phyloP scores from a whole-genome alignment of 441 rosid genomes.

The Gossypium schwendimanii region DNA sequence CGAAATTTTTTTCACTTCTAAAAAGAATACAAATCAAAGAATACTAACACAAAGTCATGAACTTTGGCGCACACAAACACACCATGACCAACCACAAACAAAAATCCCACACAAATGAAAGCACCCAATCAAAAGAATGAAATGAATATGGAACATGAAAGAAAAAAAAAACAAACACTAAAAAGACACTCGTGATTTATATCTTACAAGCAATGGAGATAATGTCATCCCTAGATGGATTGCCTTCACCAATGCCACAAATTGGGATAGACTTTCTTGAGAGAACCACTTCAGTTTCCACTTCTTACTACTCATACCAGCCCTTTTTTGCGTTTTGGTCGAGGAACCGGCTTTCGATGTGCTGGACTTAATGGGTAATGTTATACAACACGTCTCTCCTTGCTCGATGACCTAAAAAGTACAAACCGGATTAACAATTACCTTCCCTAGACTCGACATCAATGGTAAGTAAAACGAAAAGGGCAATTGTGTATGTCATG shows the following conservation, averaged over 20 bases:
- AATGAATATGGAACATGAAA: constrained; percentile 28
- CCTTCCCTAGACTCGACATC: background rate
- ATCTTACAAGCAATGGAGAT: constrained; percentile 45
- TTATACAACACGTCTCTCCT: constrained; percentile 25
- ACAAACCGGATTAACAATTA: constrained; percentile 4
- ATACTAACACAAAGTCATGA: constrained; percentile 14
- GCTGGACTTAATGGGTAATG: constrained; percentile 26
- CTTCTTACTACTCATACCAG: constrained; percentile 1
- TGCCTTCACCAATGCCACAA: constrained; percentile 66
- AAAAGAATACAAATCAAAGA: constrained; percentile 33
- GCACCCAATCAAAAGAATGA: constrained; percentile 32
- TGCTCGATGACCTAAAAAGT: constrained; percentile 51
- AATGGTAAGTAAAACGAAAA: background rate
- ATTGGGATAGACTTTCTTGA: constrained; percentile 42
- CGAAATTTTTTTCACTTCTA: background rate
- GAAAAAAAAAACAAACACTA: background rate
- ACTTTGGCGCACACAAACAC: constrained; percentile 10
- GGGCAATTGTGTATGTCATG: background rate
- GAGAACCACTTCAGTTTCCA: constrained; percentile 77
- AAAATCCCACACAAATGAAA: background rate
- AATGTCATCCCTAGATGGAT: constrained; percentile 39
- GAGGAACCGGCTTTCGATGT: constrained; percentile 21
- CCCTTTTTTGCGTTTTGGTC: constrained; percentile 17
- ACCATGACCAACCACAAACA: constrained; percentile 15
- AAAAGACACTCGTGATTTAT: constrained; percentile 17